These are phyloP conservation scores for Penicillium occitanis DNA, from an alignment of 2,329 filamentous ascomycete genomes.

Conservation along the genomic window DNA sequence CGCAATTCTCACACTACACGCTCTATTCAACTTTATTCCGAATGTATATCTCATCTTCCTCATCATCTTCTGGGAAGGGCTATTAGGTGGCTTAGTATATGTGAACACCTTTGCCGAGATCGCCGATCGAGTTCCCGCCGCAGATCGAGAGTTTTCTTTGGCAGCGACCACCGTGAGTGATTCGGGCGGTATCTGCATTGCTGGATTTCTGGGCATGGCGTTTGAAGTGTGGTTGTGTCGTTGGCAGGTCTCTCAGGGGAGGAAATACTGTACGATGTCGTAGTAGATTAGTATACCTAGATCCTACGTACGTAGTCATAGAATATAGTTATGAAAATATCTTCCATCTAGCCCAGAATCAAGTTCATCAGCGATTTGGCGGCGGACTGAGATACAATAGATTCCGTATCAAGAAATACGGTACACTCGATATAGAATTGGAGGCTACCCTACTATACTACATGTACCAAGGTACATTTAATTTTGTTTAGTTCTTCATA, in stretches of 20 bases:
- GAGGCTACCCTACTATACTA: no score
- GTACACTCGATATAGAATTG: no score
- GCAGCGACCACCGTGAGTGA: slow-evolving; percentile 90
- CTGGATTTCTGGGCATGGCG: slow-evolving; percentile 77
- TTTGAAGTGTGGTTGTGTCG: slow-evolving; percentile 79
- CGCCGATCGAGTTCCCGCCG: slow-evolving; percentile 71
- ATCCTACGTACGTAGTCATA: no score
- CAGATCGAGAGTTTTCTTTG: slow-evolving; percentile 87
- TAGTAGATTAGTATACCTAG: slow-evolving; percentile 24
- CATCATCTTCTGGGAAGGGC: slow-evolving; percentile 89
- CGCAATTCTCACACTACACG: slow-evolving; percentile 69
- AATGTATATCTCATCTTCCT: slow-evolving; percentile 81
- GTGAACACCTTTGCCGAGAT: slow-evolving; percentile 97
- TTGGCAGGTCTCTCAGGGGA: slow-evolving; percentile 79
- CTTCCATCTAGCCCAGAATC: no score
- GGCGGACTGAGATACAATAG: no score
- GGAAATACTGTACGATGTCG: slow-evolving; percentile 66
- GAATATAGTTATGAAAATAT: not conserved
- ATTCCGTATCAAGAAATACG: no score
- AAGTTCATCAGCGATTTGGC: no score
- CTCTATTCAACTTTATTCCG: slow-evolving; percentile 77
- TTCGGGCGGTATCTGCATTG: slow-evolving; percentile 84
- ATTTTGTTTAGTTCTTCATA: no score
- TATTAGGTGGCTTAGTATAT: slow-evolving; percentile 88
- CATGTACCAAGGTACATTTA: no score